These are phyloP conservation scores for Magnusiomyces sp. DNA, from an alignment of 1,139 yeast species.

Conservation along the genomic window DNA sequence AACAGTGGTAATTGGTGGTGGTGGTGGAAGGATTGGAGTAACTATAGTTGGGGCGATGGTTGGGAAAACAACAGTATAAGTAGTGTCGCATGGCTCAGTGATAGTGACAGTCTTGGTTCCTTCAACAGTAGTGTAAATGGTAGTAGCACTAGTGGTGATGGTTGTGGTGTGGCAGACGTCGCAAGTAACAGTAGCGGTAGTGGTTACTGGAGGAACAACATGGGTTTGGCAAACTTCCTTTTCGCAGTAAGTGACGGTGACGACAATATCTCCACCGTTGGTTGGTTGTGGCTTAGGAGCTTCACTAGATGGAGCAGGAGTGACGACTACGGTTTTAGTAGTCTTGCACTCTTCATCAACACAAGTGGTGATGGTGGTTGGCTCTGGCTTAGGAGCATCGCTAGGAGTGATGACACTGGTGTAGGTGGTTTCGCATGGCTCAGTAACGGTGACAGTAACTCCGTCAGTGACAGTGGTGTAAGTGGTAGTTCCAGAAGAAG, in stretches of 20 bases:
- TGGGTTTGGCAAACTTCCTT: no score
- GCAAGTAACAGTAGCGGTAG: not conserved
- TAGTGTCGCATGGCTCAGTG: conserved; percentile 1
- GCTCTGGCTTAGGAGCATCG: no score
- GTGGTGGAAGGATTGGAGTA: not conserved
- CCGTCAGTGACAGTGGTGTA: not conserved
- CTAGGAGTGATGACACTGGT: conserved; percentile 1
- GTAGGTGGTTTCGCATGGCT: conserved; percentile 1
- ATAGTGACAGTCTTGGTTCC: not conserved
- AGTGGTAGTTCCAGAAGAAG: not conserved
- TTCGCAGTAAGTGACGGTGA: no score
- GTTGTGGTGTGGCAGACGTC: not conserved
- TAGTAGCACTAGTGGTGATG: not conserved
- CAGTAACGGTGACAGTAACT: not conserved
- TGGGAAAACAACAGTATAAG: not conserved
- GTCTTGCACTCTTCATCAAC: no score
- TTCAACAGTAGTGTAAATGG: not conserved
- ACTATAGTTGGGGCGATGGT: not conserved
- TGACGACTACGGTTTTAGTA: no score
- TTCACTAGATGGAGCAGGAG: no score
- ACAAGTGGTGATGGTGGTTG: no score
- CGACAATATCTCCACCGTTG: no score
- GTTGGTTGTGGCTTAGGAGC: no score
- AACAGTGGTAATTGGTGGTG: not conserved
- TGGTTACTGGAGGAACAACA: no score